Conservation (phyloP, 495 filamentous ascomycete species). For the Achaetomiella virescens region DNA sequence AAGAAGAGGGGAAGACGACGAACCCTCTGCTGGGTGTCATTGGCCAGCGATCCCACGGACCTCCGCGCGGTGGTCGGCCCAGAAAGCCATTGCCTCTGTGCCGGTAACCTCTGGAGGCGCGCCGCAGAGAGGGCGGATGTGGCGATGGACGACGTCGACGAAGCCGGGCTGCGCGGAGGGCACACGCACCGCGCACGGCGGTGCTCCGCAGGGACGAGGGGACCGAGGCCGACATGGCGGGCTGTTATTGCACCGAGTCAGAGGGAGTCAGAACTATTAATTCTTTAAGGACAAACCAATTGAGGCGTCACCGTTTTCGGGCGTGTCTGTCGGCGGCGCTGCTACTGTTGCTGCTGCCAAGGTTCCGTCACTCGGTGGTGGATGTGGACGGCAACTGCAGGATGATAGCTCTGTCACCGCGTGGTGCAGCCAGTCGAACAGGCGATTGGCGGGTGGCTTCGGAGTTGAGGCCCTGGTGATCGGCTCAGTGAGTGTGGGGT, state of each 20-base stretch:
- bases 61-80: conserved; percentile 6
- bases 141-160: conserved; percentile 7
- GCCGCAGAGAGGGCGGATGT: not conserved
- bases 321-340: not conserved
- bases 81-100: not conserved
- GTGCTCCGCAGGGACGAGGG: conserved; percentile 14
- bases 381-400: not conserved
- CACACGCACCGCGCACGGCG: conserved; percentile 15
- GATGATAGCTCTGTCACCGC: not conserved
- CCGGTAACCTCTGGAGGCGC: not conserved
- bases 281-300: too few species aligned
- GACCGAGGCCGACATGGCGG: conserved; percentile 23
- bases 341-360: not conserved
- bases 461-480: too few species aligned
- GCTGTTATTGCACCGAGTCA: not conserved
- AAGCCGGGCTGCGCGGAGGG: not conserved
- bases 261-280: not conserved
- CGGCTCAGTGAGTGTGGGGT: too few species aligned
- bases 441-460: not conserved
- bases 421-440: not conserved
- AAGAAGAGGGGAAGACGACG: not conserved
- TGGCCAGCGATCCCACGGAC: conserved; percentile 44
- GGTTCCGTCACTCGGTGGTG: not conserved
- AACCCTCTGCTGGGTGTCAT: conserved; percentile 63
- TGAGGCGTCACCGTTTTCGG: not conserved